Conservation (phyloP, 2,329 filamentous ascomycete species). For the Didymella lethalis region DNA sequence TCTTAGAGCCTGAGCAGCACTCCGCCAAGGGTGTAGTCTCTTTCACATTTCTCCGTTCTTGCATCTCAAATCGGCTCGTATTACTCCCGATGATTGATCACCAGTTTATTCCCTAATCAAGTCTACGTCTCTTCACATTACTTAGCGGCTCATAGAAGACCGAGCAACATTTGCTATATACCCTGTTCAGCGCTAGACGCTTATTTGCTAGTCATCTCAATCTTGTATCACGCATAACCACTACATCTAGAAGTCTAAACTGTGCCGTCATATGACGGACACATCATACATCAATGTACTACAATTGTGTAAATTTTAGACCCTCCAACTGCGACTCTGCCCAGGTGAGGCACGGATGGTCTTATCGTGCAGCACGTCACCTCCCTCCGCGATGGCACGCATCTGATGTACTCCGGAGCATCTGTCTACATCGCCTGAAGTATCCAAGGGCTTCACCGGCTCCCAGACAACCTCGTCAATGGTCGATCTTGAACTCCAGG, state of each 20-base stretch:
- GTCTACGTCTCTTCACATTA: neutral
- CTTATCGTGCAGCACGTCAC: neutral
- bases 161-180: slow-evolving; percentile 18
- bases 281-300: no score
- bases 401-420: neutral
- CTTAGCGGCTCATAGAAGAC: neutral
- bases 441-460: neutral
- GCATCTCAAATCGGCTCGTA: no score
- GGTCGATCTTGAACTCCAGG: neutral
- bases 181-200: slow-evolving; percentile 14
- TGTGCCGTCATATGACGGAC: no score
- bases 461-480: neutral
- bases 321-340: no score
- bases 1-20: neutral
- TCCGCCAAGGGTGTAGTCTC: neutral
- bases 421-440: neutral
- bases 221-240: slow-evolving; percentile 3
- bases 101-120: neutral
- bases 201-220: neutral
- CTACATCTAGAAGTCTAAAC: slow-evolving; percentile 2
- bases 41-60: neutral
- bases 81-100: neutral
- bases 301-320: no score
- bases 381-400: neutral
- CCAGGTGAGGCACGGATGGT: neutral